A percentile compares a stretch with the other conserved stretches of the same genome.
Conservation (phyloP, 495 filamentous ascomycete genomes). For the Glutinoglossum americanum region DNA sequence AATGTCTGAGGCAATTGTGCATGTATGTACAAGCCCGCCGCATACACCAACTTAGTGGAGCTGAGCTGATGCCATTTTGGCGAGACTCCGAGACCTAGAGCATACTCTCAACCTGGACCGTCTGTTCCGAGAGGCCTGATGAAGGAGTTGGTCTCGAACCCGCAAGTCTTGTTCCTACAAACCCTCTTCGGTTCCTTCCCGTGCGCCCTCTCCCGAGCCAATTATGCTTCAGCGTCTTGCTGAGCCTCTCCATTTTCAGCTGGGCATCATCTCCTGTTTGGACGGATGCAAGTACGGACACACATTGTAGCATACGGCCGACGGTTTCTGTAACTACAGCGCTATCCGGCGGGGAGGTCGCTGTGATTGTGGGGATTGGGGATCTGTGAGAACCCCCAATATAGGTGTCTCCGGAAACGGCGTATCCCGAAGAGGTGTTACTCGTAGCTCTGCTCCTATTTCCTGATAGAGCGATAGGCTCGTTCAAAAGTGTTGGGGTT, state of each 20-base stretch:
- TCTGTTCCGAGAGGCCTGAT: background rate
- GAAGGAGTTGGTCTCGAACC: background rate
- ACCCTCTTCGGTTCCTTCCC: slow-evolving; percentile 69
- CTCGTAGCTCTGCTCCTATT: slow-evolving; percentile 54
- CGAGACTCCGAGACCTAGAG: background rate
- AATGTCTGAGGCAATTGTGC: too few species aligned
- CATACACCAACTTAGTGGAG: too few species aligned
- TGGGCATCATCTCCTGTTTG: slow-evolving; percentile 52
- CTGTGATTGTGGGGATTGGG: background rate
- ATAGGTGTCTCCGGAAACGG: background rate
- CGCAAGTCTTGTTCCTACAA: slow-evolving; percentile 46
- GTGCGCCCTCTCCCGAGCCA: slow-evolving; percentile 85
- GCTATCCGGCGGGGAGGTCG: background rate
- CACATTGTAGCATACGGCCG: slow-evolving; percentile 88
- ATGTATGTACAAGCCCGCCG: too few species aligned
- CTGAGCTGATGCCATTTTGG: too few species aligned
- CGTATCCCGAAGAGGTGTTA: slow-evolving; percentile 50
- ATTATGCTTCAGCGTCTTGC: slow-evolving; percentile 76
- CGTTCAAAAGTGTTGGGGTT: slow-evolving; percentile 4
- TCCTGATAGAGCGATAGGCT: slow-evolving; percentile 6
- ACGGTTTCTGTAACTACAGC: slow-evolving; percentile 73
- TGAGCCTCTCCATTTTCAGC: slow-evolving; percentile 60
- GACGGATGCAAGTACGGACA: slow-evolving; percentile 67
- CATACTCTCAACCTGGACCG: background rate
- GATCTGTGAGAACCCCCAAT: background rate